These are phyloP conservation scores for Mycena venus DNA, from an alignment of 768 basidiomycete genomes.

Conservation along the genomic window DNA sequence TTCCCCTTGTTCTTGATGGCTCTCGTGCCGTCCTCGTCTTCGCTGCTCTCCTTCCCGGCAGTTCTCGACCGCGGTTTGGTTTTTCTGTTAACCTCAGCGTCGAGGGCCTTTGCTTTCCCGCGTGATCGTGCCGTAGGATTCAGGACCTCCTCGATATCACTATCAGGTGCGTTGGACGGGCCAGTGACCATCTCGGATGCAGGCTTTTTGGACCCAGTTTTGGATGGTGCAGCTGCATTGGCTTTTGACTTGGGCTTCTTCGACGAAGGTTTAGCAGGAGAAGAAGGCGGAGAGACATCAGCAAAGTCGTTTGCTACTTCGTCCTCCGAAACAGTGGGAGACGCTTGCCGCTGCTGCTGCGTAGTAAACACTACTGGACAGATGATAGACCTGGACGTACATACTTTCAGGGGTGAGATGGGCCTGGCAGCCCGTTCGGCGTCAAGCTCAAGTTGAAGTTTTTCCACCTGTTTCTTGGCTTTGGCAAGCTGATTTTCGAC, in stretches of 20 bases:
- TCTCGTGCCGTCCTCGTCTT: slow-evolving; percentile 37
- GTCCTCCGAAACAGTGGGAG: slow-evolving; percentile 32
- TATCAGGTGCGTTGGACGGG: slow-evolving; percentile 30
- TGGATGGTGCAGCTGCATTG: slow-evolving; percentile 12
- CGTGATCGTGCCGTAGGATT: slow-evolving; percentile 19
- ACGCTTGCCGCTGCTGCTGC: slow-evolving; percentile 14
- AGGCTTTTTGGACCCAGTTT: slow-evolving; percentile 21
- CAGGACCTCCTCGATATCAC: slow-evolving; percentile 30
- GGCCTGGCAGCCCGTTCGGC: slow-evolving; percentile 51
- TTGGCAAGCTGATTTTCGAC: slow-evolving; percentile 50
- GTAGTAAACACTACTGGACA: not conserved
- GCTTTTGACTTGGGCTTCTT: slow-evolving; percentile 20
- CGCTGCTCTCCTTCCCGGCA: slow-evolving; percentile 18
- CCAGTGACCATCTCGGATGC: slow-evolving; percentile 37
- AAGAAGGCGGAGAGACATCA: slow-evolving; percentile 34
- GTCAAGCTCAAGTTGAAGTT: slow-evolving; percentile 60
- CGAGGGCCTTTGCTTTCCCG: slow-evolving; percentile 21
- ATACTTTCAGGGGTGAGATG: slow-evolving; percentile 40
- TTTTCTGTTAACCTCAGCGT: not conserved
- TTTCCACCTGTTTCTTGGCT: slow-evolving; percentile 58
- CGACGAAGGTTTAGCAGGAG: slow-evolving; percentile 23
- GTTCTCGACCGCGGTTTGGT: slow-evolving; percentile 25
- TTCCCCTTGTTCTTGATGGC: slow-evolving; percentile 35
- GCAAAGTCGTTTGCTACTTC: slow-evolving; percentile 37
- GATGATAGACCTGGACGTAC: not conserved